Conservation (phyloP, 2,329 filamentous ascomycete genomes). For the Zymoseptoria brevis region DNA sequence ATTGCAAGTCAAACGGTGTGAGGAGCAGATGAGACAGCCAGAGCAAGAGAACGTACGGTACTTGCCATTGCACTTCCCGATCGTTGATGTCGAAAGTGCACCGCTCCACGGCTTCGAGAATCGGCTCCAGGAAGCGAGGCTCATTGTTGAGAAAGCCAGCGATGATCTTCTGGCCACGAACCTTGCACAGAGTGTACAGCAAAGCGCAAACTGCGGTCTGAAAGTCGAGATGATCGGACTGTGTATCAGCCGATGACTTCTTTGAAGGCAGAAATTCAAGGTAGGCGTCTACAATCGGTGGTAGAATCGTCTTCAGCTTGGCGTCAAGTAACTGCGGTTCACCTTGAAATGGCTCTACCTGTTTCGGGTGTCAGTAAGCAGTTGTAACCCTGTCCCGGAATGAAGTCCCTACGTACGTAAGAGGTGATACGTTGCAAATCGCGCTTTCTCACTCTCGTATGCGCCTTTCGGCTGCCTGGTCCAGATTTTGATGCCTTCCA, state of each 20-base stretch:
- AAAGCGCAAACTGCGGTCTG: slow-evolving; percentile 68
- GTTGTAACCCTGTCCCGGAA: background rate
- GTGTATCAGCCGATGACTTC: slow-evolving; percentile 3
- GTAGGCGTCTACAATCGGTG: slow-evolving; percentile 67
- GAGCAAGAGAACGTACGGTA: slow-evolving; percentile 76
- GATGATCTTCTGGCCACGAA: slow-evolving; percentile 87
- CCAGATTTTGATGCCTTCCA: slow-evolving; percentile 27
- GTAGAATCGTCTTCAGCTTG: slow-evolving; percentile 67
- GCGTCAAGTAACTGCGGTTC: slow-evolving; percentile 88
- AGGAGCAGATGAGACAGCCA: slow-evolving; percentile 57
- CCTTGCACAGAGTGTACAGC: slow-evolving; percentile 87
- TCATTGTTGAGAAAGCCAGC: slow-evolving; percentile 87
- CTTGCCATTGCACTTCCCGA: slow-evolving; percentile 56
- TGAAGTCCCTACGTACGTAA: slow-evolving; percentile 21
- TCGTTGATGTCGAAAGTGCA: slow-evolving; percentile 30
- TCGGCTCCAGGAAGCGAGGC: slow-evolving; percentile 70
- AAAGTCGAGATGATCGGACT: slow-evolving; percentile 34
- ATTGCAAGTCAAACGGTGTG: slow-evolving; percentile 82
- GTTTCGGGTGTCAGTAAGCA: background rate
- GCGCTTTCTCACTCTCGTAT: slow-evolving; percentile 31
- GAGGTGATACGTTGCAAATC: slow-evolving; percentile 36
- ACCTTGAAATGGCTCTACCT: slow-evolving; percentile 86
- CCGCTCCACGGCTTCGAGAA: slow-evolving; percentile 67
- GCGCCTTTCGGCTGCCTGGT: slow-evolving; percentile 23
- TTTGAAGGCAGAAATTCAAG: slow-evolving; percentile 51